Percentiles rank a stretch among this genome's conserved stretches.
phyloP scores from a whole-genome alignment of 2,329 filamentous ascomycete genomes.

The Dothiorella sarmentorum region DNA sequence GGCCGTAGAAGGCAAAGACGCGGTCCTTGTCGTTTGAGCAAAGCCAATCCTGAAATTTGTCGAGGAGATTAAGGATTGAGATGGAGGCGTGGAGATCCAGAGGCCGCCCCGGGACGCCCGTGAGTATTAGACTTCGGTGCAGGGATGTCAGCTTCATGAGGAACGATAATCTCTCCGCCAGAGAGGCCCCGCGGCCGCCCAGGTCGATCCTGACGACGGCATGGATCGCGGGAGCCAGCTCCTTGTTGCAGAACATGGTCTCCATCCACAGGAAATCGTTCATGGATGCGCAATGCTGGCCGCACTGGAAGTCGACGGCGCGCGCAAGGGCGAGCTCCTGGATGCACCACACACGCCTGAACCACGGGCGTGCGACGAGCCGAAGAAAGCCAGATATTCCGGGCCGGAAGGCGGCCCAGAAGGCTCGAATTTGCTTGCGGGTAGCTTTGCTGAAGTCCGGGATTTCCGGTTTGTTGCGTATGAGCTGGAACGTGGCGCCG shows the following conservation, averaged over 20 bases:
- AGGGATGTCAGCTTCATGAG: no score
- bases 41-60: neutral
- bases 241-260: no score
- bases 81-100: no score
- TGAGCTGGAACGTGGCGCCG: conserved; percentile 21
- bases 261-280: neutral
- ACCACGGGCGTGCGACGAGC: conserved; percentile 24
- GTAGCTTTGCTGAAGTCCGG: conserved; percentile 19
- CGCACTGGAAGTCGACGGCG: neutral
- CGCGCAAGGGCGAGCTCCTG: conserved; percentile 24
- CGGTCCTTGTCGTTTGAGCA: neutral
- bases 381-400: no score
- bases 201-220: no score
- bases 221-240: no score
- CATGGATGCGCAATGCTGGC: neutral
- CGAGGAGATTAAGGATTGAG: neutral
- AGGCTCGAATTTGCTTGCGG: no score
- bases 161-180: no score
- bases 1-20: neutral
- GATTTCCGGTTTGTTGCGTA: neutral
- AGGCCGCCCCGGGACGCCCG: no score
- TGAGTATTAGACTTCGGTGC: no score
- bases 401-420: no score
- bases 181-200: no score
- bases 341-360: conserved; percentile 27